phyloP scores from a whole-genome alignment of 345 rosid species.

The Brassica carinata region DNA sequence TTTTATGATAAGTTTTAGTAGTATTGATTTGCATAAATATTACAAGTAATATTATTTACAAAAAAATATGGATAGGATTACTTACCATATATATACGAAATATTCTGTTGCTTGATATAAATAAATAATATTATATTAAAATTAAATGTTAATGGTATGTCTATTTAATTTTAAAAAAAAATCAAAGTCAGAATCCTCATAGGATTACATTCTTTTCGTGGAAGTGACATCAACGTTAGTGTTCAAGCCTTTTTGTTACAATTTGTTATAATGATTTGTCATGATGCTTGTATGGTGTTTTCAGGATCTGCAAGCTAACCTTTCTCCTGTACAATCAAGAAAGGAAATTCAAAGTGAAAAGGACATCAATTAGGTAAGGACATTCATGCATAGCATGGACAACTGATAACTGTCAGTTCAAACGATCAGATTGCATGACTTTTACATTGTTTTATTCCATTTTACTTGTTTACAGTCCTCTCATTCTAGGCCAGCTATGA shows the following conservation, averaged over 20 bases:
- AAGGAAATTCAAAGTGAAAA: constrained; percentile 32
- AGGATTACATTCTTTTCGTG: constrained; percentile 56
- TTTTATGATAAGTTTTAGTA: too few species aligned
- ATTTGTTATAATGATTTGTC: neutral
- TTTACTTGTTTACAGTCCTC: constrained; percentile 24
- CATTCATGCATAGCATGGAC: neutral
- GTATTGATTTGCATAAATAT: too few species aligned
- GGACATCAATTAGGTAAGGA: constrained; percentile 19
- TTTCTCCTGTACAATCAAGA: constrained; percentile 62
- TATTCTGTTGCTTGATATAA: too few species aligned
- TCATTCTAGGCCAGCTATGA: constrained; percentile 24
- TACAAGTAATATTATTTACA: too few species aligned
- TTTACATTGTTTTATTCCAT: neutral
- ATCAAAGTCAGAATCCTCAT: too few species aligned
- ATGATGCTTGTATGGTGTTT: constrained; percentile 11
- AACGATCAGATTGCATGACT: neutral
- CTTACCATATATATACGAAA: too few species aligned
- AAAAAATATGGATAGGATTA: too few species aligned
- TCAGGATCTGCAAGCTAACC: constrained; percentile 91
- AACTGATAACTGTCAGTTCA: neutral
- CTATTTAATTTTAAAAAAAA: too few species aligned
- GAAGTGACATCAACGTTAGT: constrained; percentile 62
- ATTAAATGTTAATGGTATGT: too few species aligned
- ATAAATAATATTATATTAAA: too few species aligned
- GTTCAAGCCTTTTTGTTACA: neutral